These are phyloP conservation scores for Saccharomyces hybrid DNA, from an alignment of 1,139 yeast genomes.

Conservation along the genomic window DNA sequence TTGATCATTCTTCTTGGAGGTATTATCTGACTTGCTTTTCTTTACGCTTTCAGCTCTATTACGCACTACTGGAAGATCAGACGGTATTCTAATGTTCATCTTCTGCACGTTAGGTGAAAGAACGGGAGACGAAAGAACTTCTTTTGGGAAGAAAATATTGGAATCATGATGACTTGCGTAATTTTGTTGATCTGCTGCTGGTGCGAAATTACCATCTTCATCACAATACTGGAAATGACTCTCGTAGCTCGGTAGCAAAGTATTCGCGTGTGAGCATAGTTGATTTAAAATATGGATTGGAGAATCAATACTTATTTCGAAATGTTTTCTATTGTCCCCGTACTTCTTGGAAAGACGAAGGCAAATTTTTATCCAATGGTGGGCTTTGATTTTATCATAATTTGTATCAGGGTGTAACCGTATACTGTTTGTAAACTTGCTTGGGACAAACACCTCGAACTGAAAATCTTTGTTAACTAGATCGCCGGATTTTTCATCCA, in stretches of 20 bases:
- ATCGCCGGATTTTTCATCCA: constrained; percentile 29
- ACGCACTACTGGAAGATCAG: constrained; percentile 10
- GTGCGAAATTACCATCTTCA: constrained; percentile 7
- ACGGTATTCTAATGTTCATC: constrained; percentile 31
- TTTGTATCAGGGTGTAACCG: constrained; percentile 44
- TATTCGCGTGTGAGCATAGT: constrained; percentile 65
- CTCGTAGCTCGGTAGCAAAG: constrained; percentile 40
- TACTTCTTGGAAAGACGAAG: constrained; percentile 62
- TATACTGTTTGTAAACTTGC: constrained; percentile 36
- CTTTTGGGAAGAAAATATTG: constrained; percentile 35
- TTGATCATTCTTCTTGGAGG: constrained; percentile 7
- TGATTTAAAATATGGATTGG: constrained; percentile 67
- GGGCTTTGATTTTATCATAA: constrained; percentile 66
- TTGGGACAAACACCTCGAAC: constrained; percentile 73
- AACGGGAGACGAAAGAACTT: constrained; percentile 35
- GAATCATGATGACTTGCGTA: constrained; percentile 24
- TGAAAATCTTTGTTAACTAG: constrained; percentile 59
- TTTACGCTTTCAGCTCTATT: constrained; percentile 11
- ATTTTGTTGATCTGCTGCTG: not conserved
- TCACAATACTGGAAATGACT: constrained; percentile 18
- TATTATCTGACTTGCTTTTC: constrained; percentile 10
- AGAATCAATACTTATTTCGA: constrained; percentile 84
- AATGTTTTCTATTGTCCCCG: constrained; percentile 64
- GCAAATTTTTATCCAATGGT: constrained; percentile 90
- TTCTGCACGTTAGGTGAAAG: constrained; percentile 48